Conservation (phyloP, 306 rosid genomes). For the Trifolium subterraneum region DNA sequence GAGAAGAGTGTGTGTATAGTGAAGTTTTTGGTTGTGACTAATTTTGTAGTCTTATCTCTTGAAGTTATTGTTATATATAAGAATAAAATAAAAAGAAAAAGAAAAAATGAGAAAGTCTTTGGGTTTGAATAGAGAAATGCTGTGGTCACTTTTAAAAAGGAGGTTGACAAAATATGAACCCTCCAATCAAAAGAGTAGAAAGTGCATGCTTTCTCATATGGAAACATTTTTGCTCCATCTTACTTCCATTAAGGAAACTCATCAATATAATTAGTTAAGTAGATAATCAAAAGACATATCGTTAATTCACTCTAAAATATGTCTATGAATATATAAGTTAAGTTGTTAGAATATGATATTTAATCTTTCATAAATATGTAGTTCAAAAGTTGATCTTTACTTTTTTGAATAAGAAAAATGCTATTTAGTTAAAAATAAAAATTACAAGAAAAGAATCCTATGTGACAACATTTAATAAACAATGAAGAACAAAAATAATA, state of each 20-base stretch:
- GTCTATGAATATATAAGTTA: too few species aligned
- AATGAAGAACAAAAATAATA: too few species aligned
- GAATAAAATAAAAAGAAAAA: conserved; percentile 11
- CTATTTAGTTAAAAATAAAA: too few species aligned
- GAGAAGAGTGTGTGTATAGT: conserved; percentile 26
- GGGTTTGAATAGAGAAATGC: conserved; percentile 66
- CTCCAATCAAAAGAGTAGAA: conserved; percentile 62
- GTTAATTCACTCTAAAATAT: too few species aligned
- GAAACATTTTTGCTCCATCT: conserved; percentile 60
- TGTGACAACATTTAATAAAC: too few species aligned
- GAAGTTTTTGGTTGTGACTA: conserved; percentile 15
- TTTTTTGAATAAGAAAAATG: too few species aligned
- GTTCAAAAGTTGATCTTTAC: too few species aligned
- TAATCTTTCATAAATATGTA: too few species aligned
- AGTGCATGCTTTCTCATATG: conserved; percentile 72
- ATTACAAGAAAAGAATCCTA: too few species aligned
- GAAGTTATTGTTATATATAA: conserved; percentile 39
- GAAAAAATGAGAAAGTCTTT: conserved; percentile 44
- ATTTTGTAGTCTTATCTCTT: conserved; percentile 39
- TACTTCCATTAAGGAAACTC: conserved; percentile 56
- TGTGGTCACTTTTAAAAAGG: conserved; percentile 64
- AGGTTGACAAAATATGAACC: conserved; percentile 70
- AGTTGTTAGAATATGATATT: too few species aligned
- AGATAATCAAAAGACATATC: not conserved
- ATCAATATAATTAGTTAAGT: conserved; percentile 50